Evolutionary conservation across 1,284 basidiomycete species (phyloP).

Genomic region (Earliella scabrosa): DNA sequence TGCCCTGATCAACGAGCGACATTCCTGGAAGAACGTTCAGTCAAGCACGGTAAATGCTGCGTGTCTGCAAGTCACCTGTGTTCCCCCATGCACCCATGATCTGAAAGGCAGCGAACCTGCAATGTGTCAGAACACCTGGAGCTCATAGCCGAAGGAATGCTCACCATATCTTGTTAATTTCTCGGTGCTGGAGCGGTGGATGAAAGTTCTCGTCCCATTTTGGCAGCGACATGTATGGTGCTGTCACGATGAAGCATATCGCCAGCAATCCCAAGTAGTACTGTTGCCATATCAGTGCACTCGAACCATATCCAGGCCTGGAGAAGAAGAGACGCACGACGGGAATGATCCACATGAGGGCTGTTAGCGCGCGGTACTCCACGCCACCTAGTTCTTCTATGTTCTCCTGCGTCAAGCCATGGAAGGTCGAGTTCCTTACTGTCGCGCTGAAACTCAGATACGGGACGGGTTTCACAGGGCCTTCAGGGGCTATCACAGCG

Average conservation of each 20-base stretch:
- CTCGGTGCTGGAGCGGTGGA: slow-evolving; percentile 38
- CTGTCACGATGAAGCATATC: slow-evolving; percentile 60
- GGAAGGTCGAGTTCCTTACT: slow-evolving; percentile 90
- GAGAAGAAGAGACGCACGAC: slow-evolving; percentile 25
- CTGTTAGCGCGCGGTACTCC: slow-evolving; percentile 89
- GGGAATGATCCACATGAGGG: slow-evolving; percentile 63
- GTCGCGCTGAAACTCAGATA: slow-evolving; percentile 89
- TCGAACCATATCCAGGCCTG: background rate
- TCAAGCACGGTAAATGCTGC: background rate
- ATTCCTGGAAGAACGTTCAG: slow-evolving; percentile 43
- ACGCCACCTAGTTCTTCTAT: slow-evolving; percentile 93
- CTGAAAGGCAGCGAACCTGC: slow-evolving; percentile 63
- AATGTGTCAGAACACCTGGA: background rate
- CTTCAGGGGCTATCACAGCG: slow-evolving; percentile 26
- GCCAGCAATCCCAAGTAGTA: slow-evolving; percentile 64
- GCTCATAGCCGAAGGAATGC: background rate
- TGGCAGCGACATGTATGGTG: slow-evolving; percentile 49
- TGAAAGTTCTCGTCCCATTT: slow-evolving; percentile 36
- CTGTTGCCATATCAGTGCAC: slow-evolving; percentile 20
- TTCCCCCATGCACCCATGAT: slow-evolving; percentile 66
- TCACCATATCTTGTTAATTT: slow-evolving; percentile 48
- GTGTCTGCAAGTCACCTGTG: slow-evolving; percentile 48
- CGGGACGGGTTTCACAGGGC: slow-evolving; percentile 60
- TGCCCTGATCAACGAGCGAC: slow-evolving; percentile 61
- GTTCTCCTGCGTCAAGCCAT: slow-evolving; percentile 79